Percentiles rank a stretch among this genome's conserved stretches.
Conservation (phyloP, 2,329 filamentous ascomycete species). For the Paracorniculantispora psalliotae region DNA sequence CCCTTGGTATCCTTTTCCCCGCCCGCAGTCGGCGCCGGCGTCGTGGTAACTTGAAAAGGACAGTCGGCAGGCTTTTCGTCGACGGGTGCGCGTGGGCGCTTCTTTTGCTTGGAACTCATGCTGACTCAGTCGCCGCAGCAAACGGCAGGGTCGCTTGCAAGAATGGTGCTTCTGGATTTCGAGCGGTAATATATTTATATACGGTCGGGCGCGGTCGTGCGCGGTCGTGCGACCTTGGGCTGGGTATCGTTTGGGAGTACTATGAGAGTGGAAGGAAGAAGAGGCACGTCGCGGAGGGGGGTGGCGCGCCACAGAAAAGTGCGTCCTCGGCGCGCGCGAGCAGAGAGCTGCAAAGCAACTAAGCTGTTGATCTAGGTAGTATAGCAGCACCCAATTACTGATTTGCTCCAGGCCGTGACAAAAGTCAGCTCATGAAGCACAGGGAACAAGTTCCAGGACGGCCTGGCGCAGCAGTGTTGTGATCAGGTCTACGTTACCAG, state of each 20-base stretch:
- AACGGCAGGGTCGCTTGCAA: background rate
- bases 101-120: slow-evolving; percentile 35
- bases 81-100: slow-evolving; percentile 45
- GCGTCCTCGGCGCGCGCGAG: background rate
- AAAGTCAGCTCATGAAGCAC: background rate
- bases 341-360: background rate
- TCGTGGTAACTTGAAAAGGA: slow-evolving; percentile 43
- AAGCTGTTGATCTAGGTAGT: background rate
- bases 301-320: background rate
- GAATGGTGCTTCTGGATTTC: background rate
- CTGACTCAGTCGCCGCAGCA: background rate
- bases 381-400: background rate
- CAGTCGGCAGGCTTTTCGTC: slow-evolving; percentile 53
- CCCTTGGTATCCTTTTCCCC: background rate
- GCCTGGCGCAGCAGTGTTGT: background rate
- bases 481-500: background rate
- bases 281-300: background rate
- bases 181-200: background rate
- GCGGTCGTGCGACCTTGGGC: background rate
- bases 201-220: background rate
- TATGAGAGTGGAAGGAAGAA: too few species aligned
- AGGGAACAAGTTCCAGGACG: background rate
- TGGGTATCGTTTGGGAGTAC: background rate
- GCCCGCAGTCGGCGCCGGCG: background rate
- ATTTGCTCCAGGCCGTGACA: background rate